Evolutionary conservation across 1,284 basidiomycete genomes (phyloP), one percentile per base, ranked within the genome.

Genomic region (Mycena citricolor): DNA sequence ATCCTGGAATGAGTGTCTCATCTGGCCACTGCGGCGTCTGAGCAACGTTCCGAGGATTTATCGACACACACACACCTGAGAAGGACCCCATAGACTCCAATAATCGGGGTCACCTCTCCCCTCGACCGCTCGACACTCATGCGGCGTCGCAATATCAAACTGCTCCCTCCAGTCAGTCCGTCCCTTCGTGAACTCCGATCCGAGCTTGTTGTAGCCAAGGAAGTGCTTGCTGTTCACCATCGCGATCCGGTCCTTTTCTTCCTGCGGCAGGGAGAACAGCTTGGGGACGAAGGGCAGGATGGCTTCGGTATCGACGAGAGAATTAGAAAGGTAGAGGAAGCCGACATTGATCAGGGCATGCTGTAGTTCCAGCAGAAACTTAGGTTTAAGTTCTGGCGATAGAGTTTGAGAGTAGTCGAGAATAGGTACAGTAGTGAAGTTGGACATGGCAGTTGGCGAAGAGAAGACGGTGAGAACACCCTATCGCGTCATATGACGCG

Each of bases 1-100:
- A 86, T 0, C 81, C 82, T 0, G 83, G 83, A 5, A 86, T 61
- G 2, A 74, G 65, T 3, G 65, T 61, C 51, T 85, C 82, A 8
- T 74, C 69, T 1, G 83, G 83, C 81, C 83, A 87, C 83, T 87
- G 46, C n/a, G n/a, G n/a, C n/a, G n/a, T n/a, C n/a, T n/a, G n/a
- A n/a, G n/a, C n/a, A n/a, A n/a, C n/a, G n/a, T n/a, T n/a, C n/a
- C n/a, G n/a, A n/a, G n/a, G n/a, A n/a, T n/a, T n/a, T n/a, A n/a
- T n/a, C n/a, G n/a, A n/a, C 16, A 7, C 28, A 41, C 14, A 29
- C 22, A 13, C 43, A 81, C 83, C 73, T 86, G 83, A 34, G 72
- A 67, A 5, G 73, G 70, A 0, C 83, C 83, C 81, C 81, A 83
- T 5, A 85, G 63, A 41, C 71, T 71, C 52, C 74, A 66, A 56